phyloP scores from a whole-genome alignment of 2,329 filamentous ascomycete genomes.

The Scedosporium dehoogii region DNA sequence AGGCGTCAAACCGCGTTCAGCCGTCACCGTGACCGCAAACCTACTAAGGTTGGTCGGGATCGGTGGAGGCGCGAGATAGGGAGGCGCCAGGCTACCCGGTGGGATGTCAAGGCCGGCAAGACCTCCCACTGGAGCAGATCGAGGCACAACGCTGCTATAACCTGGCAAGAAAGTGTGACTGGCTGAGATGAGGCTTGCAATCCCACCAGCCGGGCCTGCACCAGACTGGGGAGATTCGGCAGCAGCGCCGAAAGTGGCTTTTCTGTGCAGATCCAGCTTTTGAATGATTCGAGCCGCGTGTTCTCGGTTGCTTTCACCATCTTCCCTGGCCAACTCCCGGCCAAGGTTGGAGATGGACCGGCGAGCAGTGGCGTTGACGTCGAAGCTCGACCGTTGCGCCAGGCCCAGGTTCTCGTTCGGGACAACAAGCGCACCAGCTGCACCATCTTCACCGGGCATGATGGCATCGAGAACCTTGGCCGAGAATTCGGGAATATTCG shows the following conservation, averaged over 20 bases:
- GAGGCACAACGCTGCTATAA: background rate
- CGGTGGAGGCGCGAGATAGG: conserved; percentile 74
- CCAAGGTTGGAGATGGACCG: conserved; percentile 46
- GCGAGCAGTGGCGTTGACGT: conserved; percentile 43
- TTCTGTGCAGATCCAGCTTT: conserved; percentile 82
- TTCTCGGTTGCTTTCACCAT: conserved; percentile 67
- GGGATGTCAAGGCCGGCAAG: conserved; percentile 25
- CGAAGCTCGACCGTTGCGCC: conserved; percentile 58
- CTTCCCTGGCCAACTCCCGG: conserved; percentile 44
- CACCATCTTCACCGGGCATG: conserved; percentile 25
- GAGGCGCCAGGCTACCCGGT: conserved; percentile 63
- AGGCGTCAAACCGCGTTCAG: conserved; percentile 59
- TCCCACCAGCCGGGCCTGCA: conserved; percentile 46
- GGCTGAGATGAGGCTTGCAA: conserved; percentile 76
- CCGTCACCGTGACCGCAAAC: conserved; percentile 70
- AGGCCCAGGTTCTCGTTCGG: conserved; percentile 31
- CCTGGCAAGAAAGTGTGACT: conserved; percentile 67
- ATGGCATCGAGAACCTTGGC: conserved; percentile 65
- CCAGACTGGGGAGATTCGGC: conserved; percentile 24
- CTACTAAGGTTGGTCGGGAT: conserved; percentile 79
- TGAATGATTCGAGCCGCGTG: conserved; percentile 85
- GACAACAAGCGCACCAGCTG: conserved; percentile 23
- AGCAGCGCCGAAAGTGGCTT: conserved; percentile 49
- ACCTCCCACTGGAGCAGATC: conserved; percentile 9
- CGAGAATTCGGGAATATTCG: conserved; percentile 82